Evolutionary conservation across 768 basidiomycete species (phyloP).

Genomic region (Tricholoma sp.): DNA sequence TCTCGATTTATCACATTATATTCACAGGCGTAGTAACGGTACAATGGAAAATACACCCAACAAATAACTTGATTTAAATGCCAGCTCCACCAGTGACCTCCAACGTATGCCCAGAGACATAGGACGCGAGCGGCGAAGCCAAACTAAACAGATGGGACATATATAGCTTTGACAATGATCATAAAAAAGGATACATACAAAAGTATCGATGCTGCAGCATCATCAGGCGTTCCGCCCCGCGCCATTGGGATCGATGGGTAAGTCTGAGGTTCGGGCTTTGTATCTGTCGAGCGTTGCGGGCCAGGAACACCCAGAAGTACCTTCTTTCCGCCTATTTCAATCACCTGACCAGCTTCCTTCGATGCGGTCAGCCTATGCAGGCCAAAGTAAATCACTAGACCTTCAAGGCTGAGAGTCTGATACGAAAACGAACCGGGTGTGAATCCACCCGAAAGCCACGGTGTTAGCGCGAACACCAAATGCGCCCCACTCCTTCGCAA

Average conservation of each 20-base stretch:
- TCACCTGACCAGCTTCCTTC: conserved; percentile 71
- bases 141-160: conserved; percentile 41
- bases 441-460: conserved; percentile 71
- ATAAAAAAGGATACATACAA: conserved; percentile 49
- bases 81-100: conserved; percentile 82
- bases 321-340: conserved; percentile 80
- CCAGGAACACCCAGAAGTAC: conserved; percentile 78
- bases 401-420: background rate
- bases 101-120: conserved; percentile 78
- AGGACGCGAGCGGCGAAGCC: conserved; percentile 72
- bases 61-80: conserved; percentile 35
- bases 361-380: conserved; percentile 60
- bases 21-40: too few relatives aligned
- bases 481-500: conserved; percentile 83
- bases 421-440: conserved; percentile 52
- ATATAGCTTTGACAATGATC: conserved; percentile 5
- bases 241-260: conserved; percentile 56
- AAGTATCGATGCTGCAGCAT: conserved; percentile 69
- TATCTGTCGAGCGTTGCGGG: conserved; percentile 32
- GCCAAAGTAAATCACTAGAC: background rate
- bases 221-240: conserved; percentile 64
- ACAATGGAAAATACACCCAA: background rate
- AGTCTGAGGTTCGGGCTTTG: conserved; percentile 23
- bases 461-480: conserved; percentile 83
- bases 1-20: too few relatives aligned